These are phyloP conservation scores for Ceratocystis ficicola DNA, from an alignment of 2,329 filamentous ascomycete genomes.

Conservation along the genomic window DNA sequence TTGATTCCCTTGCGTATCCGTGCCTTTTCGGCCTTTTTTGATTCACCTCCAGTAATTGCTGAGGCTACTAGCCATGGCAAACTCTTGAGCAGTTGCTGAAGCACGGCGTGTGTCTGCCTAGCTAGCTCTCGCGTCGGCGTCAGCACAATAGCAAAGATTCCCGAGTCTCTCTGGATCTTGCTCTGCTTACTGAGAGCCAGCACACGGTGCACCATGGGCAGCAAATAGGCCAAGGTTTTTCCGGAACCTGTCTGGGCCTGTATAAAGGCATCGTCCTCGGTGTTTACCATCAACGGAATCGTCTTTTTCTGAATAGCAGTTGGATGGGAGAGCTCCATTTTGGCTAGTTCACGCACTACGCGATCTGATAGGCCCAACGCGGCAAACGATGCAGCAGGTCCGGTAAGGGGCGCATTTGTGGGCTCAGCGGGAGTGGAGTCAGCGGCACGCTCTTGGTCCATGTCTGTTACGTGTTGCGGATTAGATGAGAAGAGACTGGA, in stretches of 20 bases:
- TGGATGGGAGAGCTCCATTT: constrained; percentile 78
- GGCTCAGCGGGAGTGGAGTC: constrained; percentile 50
- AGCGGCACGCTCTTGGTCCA: constrained; percentile 40
- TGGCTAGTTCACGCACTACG: constrained; percentile 71
- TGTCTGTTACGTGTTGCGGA: constrained; percentile 55
- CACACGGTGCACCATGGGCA: constrained; percentile 83
- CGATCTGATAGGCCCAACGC: constrained; percentile 69
- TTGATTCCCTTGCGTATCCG: constrained; percentile 86
- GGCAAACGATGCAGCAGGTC: constrained; percentile 75
- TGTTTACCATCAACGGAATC: constrained; percentile 64
- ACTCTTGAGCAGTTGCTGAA: constrained; percentile 76
- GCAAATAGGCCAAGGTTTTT: constrained; percentile 90
- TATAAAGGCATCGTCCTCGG: constrained; percentile 83
- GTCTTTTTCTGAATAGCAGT: constrained; percentile 91
- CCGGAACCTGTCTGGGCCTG: constrained; percentile 96
- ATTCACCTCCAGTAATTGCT: constrained; percentile 60
- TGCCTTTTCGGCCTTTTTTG: constrained; percentile 76
- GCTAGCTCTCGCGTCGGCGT: constrained; percentile 88
- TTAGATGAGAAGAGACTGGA: constrained; percentile 92
- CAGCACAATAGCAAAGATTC: constrained; percentile 85
- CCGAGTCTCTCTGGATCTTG: constrained; percentile 68
- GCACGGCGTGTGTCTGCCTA: constrained; percentile 79
- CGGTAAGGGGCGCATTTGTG: constrained; percentile 80
- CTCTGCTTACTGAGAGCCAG: constrained; percentile 56
- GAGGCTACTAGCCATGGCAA: constrained; percentile 91